Evolutionary conservation across 1,284 basidiomycete genomes (phyloP).

Genomic region (Trametes polyzona): DNA sequence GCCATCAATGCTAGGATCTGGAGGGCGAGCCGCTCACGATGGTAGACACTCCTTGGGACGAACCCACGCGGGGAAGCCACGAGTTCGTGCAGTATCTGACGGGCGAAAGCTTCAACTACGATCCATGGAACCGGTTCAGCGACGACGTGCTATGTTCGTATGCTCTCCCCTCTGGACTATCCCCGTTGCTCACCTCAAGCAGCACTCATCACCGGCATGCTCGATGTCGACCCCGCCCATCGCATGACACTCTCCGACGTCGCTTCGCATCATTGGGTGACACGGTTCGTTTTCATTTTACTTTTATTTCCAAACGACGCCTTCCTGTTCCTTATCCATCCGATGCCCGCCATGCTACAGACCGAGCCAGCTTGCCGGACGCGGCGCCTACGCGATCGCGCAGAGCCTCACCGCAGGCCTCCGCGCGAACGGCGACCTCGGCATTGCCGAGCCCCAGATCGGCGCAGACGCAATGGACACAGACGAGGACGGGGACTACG

Average conservation of each 20-base stretch:
- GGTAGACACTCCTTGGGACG: conserved; percentile 97
- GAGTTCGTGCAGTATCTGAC: conserved; percentile 82
- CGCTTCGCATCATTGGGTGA: conserved; percentile 79
- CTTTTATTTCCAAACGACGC: neutral
- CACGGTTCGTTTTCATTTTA: conserved; percentile 49
- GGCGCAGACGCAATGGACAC: conserved; percentile 25
- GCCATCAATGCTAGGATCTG: neutral
- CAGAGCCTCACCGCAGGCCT: conserved; percentile 72
- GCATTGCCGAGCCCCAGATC: conserved; percentile 62
- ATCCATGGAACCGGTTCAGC: conserved; percentile 83
- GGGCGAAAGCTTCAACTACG: conserved; percentile 77
- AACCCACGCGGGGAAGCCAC: conserved; percentile 79
- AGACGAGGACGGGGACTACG: conserved; percentile 59
- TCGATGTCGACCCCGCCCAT: conserved; percentile 73
- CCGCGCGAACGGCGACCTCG: conserved; percentile 69
- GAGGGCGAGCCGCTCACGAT: neutral
- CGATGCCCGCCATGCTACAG: conserved; percentile 39
- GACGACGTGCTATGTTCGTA: conserved; percentile 63
- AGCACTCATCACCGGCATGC: conserved; percentile 77
- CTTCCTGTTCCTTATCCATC: neutral
- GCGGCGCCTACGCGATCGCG: conserved; percentile 58
- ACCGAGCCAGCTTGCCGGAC: conserved; percentile 70
- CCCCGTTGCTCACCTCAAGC: neutral
- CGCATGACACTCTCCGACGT: conserved; percentile 78
- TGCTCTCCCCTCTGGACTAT: neutral